Evolutionary conservation across 2,329 filamentous ascomycete genomes (phyloP), one percentile per base, ranked within the genome.

Genomic region (Fusarium sp.): DNA sequence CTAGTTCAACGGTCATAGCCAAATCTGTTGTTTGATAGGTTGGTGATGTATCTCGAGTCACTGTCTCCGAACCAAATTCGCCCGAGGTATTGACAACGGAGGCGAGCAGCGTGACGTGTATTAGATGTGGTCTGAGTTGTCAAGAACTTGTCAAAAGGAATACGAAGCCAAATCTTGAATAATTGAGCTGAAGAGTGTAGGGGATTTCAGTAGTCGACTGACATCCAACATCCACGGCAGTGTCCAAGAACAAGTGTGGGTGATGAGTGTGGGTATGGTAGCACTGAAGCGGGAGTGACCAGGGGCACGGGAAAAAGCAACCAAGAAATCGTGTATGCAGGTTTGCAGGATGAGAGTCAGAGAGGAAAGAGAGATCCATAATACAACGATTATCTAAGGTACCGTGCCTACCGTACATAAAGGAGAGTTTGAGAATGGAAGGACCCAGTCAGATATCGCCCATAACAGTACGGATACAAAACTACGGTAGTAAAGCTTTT

Each of bases 281-380:
- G 45, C 50, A 69, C 63, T 53, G 43, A 44, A 38, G 49, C 62
- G 53, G 64, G 60, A 67, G 59, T 38, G 62, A 61, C 62, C 59
- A 67, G 65, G 69, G 59, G 60, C 40, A 68, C 57, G 48, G 52
- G 23, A 61, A 71, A 71, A 71, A 71, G 68, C 64, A 71, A 71
- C 26, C 9, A 71, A 48, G 56, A 28, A 66, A 56, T 71, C 70
- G 68, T 72, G 68, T 72, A 72, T 73, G 70, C 63, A 26, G 24
- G 24, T n/a, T n/a, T n/a, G n/a, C 9, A 42, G 62, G 57, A 44
- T 36, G 19, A 46, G 59, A 58, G 61, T 49, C 51, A 67, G 21
- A 42, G 59, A 64, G 61, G 52, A 54, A 69, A 64, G 57, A 61
- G 52, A 64, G 49, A 61, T 58, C 67, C 56, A 62, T 46, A 32